phyloP scores from a whole-genome alignment of 2,329 filamentous ascomycete species.

The Fusarium tanahbumbuense region DNA sequence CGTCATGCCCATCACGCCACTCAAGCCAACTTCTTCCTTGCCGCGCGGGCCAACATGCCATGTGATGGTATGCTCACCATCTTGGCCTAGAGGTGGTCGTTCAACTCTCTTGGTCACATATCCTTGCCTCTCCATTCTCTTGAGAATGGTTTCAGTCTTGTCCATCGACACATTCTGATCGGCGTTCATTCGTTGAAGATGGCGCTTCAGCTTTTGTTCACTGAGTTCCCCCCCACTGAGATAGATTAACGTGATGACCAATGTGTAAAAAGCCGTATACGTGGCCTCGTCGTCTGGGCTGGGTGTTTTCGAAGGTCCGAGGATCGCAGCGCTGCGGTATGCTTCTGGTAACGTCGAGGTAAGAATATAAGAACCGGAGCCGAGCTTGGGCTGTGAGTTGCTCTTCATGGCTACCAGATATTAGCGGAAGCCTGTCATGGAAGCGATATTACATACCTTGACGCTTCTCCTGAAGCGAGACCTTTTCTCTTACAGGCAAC shows the following conservation, averaged over 20 bases:
- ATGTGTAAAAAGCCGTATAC: conserved; percentile 84
- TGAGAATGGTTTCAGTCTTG: conserved; percentile 79
- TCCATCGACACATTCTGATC: conserved; percentile 79
- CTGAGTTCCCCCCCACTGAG: conserved; percentile 79
- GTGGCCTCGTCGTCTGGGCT: conserved; percentile 76
- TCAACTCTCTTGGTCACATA: conserved; percentile 84
- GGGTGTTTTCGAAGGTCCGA: conserved; percentile 75
- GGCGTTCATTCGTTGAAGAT: conserved; percentile 79
- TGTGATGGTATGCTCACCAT: conserved; percentile 80
- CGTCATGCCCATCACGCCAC: conserved; percentile 78
- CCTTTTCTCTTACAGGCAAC: conserved; percentile 82
- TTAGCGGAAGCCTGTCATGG: not conserved
- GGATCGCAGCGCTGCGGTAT: conserved; percentile 74
- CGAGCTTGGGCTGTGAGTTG: conserved; percentile 64
- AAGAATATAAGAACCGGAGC: conserved; percentile 81
- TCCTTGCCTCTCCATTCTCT: conserved; percentile 81
- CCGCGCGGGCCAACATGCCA: conserved; percentile 89
- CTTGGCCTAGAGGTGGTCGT: conserved; percentile 60
- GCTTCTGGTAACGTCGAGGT: conserved; percentile 75
- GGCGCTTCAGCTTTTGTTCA: conserved; percentile 82
- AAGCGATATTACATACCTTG: conserved; percentile 64
- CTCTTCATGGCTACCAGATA: conserved; percentile 54
- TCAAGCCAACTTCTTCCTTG: conserved; percentile 84
- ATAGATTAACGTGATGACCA: conserved; percentile 80
- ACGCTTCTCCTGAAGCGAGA: conserved; percentile 80